Base-by-base conservation (phyloP, 306 rosid species). In the Fragaria vesca region DNA sequence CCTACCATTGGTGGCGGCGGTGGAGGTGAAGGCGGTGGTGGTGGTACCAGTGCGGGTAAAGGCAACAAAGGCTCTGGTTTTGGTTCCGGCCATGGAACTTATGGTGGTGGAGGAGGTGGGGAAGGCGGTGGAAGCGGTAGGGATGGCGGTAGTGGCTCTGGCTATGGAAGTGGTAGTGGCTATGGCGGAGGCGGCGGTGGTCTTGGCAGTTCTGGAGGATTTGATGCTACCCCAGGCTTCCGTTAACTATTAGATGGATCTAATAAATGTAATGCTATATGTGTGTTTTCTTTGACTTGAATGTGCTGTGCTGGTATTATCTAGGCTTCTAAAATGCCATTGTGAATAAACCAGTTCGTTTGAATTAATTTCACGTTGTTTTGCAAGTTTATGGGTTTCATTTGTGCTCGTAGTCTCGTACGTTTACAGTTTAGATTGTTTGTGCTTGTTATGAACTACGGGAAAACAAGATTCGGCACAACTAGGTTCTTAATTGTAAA, bases 151-250 rank as follows among this genome's bases (percentile, higher is more conserved):
- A 50, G 62, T 51, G 76, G 76, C 18, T 72, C 46, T 50, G 58
- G 74, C 21, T 70, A n/a, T 26, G 68, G 66, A 12, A 36, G 79
- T 1, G 55, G 73, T 1, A 18, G 54, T 21, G 78, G 66, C 1
- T 28, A 12, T 1, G 81, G 78, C 0, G 38, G 69, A 0, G 34
- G 15, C 17, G 36, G 66, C 0, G 73, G 77, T 8, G 76, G 83
- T 0, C 46, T 62, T 2, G 85, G 85, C 1, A 78, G 83, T 4
- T 11, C n/a, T 5, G 86, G 84, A 15, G 85, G 75, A 0, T 7
- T 73, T 20, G 42, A 6, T 10, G 66, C 18, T 46, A 16, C 40
- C 38, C 65, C 65, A 16, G 32, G 69, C n/a, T 36, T 18, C 26
- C 38, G 60, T 26, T 68, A 54, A 38, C 8, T 32, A 36, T 3